Base-by-base conservation (phyloP, 495 filamentous ascomycete species). In the Neurospora sp. region DNA sequence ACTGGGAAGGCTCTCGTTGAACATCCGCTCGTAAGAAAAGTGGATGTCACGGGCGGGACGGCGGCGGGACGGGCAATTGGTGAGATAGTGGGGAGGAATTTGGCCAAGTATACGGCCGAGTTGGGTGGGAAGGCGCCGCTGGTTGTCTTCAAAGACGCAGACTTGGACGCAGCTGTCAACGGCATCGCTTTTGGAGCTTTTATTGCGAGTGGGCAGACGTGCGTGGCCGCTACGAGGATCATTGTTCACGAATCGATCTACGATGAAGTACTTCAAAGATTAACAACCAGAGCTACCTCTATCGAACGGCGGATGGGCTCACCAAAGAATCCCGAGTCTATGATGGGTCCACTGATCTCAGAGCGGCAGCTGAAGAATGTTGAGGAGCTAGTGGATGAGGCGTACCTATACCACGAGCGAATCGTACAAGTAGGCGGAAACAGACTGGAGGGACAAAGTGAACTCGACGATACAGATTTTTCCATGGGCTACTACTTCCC, bases 41-140 rank as follows among this genome's bases (percentile, higher is more conserved):
- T 92, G n/a, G 88, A 90, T 72, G 81, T 91, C 7, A 91, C 89
- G 0, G 90, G 89, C 20, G 86, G 88, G 0, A 84, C 85, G 20
- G 77, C 70, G 1, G 87, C 90, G 0, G 84, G 84, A 0, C 76
- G 78, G 54, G 79, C 79, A 0, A 83, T 85, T 78, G 88, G 86
- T 0, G 77, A 81, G 2, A 77, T 85, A 14, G 88, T 83, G 0
- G 85, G 86, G 2, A 75, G 78, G 12, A 89, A 89, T 72, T 76
- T 91, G 46, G 83, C 85, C 18, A 84, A 83, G 20, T 87, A 87
- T 69, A 89, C 87, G 20, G 87, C 88, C 0, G 89, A 91, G 76
- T 75, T 90, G 18, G 89, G 89, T 1, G 89, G 89, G 0, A 90
- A 91, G 77, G 88, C 88, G 0, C 88, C 89, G 0, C 78, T 90